phyloP scores from a whole-genome alignment of 768 basidiomycete genomes.

The Phylloporus sp. region DNA sequence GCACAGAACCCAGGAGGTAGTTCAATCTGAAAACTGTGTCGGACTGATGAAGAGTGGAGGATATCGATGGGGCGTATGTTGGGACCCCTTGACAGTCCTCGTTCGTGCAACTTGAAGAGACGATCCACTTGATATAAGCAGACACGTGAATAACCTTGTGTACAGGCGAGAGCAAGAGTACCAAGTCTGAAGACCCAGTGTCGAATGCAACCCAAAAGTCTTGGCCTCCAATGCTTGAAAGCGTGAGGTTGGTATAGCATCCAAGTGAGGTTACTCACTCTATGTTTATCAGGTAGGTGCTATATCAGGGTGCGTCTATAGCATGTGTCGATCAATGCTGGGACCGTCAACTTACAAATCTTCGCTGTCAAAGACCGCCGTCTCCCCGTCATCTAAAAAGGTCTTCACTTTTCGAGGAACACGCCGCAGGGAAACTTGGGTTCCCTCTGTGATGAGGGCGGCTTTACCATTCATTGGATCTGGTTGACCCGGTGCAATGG shows the following conservation, averaged over 20 bases:
- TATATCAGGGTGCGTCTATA: slow-evolving; percentile 10
- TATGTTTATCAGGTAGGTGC: slow-evolving; percentile 40
- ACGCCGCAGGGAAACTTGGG: slow-evolving; percentile 22
- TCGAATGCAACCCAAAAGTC: slow-evolving; percentile 46
- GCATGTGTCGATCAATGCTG: not conserved
- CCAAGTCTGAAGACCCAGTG: slow-evolving; percentile 58
- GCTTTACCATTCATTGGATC: slow-evolving; percentile 12
- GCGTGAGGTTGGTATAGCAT: slow-evolving; percentile 1
- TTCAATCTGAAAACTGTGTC: slow-evolving; percentile 38
- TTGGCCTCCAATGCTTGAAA: slow-evolving; percentile 40
- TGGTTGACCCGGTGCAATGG: not conserved
- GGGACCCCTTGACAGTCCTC: slow-evolving; percentile 44
- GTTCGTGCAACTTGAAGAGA: slow-evolving; percentile 41
- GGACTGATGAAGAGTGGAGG: slow-evolving; percentile 29
- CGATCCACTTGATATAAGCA: slow-evolving; percentile 43
- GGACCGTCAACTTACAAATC: slow-evolving; percentile 30
- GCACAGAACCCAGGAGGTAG: slow-evolving; percentile 53
- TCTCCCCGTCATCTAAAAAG: slow-evolving; percentile 17
- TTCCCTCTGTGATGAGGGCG: slow-evolving; percentile 20
- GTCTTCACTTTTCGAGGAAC: slow-evolving; percentile 15
- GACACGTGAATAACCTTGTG: slow-evolving; percentile 1
- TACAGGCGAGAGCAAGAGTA: slow-evolving; percentile 17
- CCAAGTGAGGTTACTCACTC: slow-evolving; percentile 21
- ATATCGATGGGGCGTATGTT: slow-evolving; percentile 36
- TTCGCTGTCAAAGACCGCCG: slow-evolving; percentile 28